phyloP scores from a whole-genome alignment of 179 eudicot species.

The Spinacia oleracea region DNA sequence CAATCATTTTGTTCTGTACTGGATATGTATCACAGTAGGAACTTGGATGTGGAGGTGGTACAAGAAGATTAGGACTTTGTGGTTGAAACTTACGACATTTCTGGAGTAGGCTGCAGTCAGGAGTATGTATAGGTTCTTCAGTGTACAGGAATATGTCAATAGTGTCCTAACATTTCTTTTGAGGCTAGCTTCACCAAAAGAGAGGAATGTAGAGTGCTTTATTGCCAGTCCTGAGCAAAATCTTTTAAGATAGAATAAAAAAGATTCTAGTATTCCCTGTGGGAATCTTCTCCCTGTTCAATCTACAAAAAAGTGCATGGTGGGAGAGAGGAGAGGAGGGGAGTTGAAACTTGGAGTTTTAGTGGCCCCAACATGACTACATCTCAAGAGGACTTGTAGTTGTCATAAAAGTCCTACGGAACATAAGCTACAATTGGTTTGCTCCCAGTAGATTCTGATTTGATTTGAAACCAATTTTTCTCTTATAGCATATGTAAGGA shows the following conservation, averaged over 20 bases:
- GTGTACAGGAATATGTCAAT: background rate
- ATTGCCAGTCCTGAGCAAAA: background rate
- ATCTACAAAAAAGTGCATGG: background rate
- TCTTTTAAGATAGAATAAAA: background rate
- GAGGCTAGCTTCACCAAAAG: background rate
- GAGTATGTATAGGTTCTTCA: background rate
- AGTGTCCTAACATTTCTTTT: background rate
- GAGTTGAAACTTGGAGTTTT: background rate
- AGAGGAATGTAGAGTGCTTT: background rate
- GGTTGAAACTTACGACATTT: background rate
- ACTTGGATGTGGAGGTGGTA: background rate
- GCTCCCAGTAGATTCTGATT: background rate
- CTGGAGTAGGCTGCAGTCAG: background rate
- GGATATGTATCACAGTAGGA: background rate
- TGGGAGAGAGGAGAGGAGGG: background rate
- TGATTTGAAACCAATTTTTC: conserved; percentile 1
- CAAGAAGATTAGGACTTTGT: background rate
- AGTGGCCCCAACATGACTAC: background rate
- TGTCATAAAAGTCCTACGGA: background rate
- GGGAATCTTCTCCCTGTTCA: background rate
- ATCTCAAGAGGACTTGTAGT: background rate
- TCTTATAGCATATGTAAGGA: background rate
- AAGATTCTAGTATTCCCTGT: background rate
- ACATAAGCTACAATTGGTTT: background rate
- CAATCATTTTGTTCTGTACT: background rate